Base-by-base conservation (phyloP, 108 stramenopile genomes). In the Parietichytrium sp. region DNA sequence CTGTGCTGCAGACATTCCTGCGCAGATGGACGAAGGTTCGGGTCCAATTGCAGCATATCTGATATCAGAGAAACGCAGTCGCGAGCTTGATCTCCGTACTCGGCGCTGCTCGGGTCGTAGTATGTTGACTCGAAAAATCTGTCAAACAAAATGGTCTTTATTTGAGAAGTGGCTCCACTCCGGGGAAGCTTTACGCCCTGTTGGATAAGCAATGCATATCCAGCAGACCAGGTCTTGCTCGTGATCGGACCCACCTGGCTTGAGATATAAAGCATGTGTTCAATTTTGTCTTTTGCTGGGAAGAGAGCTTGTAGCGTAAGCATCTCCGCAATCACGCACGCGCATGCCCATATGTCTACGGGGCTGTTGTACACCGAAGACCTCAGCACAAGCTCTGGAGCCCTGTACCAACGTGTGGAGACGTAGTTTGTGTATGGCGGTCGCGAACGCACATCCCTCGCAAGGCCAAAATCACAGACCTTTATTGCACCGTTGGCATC, bases 391-490 rank as follows among this genome's bases (percentile, higher is more conserved):
- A 82, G 23, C 72, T 85, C 84, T n/a, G 84, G 84, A 10, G 81
- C 55, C 20, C 84, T 55, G 78, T 85, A 85, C 84, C 84, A 85
- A 4, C 80, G 54, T 42, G 84, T 85, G 20, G 81, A 77, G 1
- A 85, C 81, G 48, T 85, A 85, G 10, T 80, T 61, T 10, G 84
- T 85, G 72, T 81, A 85, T 12, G 84, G 84, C 42, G 84, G 84
- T 38, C 78, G 18, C 16, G 84, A 81, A 8, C 81, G 55, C n/a
- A 85, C 15, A n/a, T 82, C 84, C 18, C 84, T 51, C 31, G 81
- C 81, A 20, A 45, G 72, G 4, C 84, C 84, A 3, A 82, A 72
- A 42, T 85, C 84, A 15, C 54, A 54, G 31, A 85, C 10, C 53
- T 85, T 80, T 18, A 84, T 53, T 49, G 3, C 30, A 3, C 20